Percentiles rank a stretch among this genome's conserved stretches.
Conservation (phyloP, 1,284 basidiomycete species). For the Fomitiporia mediterranea region DNA sequence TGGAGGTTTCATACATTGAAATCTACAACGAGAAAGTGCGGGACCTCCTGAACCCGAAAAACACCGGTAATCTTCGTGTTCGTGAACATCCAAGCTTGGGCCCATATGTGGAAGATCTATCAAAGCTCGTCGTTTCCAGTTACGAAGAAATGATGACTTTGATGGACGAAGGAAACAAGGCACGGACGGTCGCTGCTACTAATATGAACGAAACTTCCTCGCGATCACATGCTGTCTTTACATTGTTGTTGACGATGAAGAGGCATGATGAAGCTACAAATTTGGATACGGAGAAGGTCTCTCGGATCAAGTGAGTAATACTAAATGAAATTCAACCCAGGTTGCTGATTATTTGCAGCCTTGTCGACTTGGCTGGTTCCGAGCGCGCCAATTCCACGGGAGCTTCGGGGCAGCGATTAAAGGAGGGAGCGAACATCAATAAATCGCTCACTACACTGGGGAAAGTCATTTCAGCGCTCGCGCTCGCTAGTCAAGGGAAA, state of each 20-base stretch:
- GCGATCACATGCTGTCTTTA: slow-evolving; percentile 97
- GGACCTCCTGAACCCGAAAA: slow-evolving; percentile 96
- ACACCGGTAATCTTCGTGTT: slow-evolving; percentile 92
- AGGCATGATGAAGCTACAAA: slow-evolving; percentile 77
- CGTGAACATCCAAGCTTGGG: slow-evolving; percentile 93
- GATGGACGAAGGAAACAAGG: slow-evolving; percentile 99
- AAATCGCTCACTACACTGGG: slow-evolving; percentile 96
- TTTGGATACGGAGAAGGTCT: slow-evolving; percentile 93
- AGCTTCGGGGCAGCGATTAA: slow-evolving; percentile 89
- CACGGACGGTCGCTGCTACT: slow-evolving; percentile 94
- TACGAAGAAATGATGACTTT: slow-evolving; percentile 97
- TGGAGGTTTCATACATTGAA: slow-evolving; percentile 98
- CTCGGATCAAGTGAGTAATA: slow-evolving; percentile 76
- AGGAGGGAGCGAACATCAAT: slow-evolving; percentile 98
- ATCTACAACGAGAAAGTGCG: slow-evolving; percentile 99
- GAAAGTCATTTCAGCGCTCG: slow-evolving; percentile 93
- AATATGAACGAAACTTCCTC: slow-evolving; percentile 99
- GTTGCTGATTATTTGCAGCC: slow-evolving; percentile 35
- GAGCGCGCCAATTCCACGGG: slow-evolving; percentile 96
- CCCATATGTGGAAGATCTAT: slow-evolving; percentile 97
- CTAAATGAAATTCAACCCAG: background rate
- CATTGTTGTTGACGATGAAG: slow-evolving; percentile 89
- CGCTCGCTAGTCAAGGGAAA: slow-evolving; percentile 61
- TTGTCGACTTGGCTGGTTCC: slow-evolving; percentile 96
- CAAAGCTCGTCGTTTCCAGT: slow-evolving; percentile 86